phyloP scores from a whole-genome alignment of 495 filamentous ascomycete genomes.

The Monascus purpureus region DNA sequence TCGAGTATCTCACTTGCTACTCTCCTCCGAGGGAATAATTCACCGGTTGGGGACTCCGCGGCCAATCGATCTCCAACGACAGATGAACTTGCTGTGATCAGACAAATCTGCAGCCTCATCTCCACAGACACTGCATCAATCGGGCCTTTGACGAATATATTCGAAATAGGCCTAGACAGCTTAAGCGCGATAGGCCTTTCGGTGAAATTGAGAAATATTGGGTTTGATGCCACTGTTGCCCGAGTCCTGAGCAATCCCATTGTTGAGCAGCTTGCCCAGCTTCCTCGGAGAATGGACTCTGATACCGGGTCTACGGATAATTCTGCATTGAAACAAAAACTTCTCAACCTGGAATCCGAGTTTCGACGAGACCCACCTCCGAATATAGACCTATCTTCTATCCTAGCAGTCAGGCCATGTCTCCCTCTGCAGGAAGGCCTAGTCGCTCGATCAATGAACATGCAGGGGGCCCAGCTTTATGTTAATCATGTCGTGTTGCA shows the following conservation, averaged over 20 bases:
- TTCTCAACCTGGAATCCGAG: slow-evolving; percentile 32
- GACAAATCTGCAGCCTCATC: slow-evolving; percentile 11
- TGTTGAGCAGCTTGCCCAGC: slow-evolving; percentile 36
- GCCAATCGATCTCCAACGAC: slow-evolving; percentile 4
- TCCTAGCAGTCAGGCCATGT: slow-evolving; percentile 16
- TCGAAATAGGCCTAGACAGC: slow-evolving; percentile 23
- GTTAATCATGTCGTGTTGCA: slow-evolving; percentile 64
- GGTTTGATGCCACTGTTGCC: slow-evolving; percentile 46
- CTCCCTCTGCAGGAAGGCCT: slow-evolving; percentile 69
- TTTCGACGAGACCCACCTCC: slow-evolving; percentile 34
- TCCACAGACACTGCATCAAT: slow-evolving; percentile 27
- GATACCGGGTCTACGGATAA: slow-evolving; percentile 1
- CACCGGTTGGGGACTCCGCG: background rate
- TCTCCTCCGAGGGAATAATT: slow-evolving; percentile 12
- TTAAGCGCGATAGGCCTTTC: slow-evolving; percentile 40
- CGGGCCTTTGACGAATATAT: slow-evolving; percentile 34
- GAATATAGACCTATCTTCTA: slow-evolving; percentile 2
- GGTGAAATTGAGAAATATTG: slow-evolving; percentile 43
- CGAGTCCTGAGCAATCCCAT: slow-evolving; percentile 52
- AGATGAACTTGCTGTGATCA: slow-evolving; percentile 11
- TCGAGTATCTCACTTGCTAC: slow-evolving; percentile 6
- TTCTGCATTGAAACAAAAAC: slow-evolving; percentile 4
- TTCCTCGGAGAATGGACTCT: slow-evolving; percentile 5
- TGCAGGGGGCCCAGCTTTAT: slow-evolving; percentile 46
- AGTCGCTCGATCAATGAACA: slow-evolving; percentile 57